Conservation (phyloP, 2,329 filamentous ascomycete species). For the Fusarium fracticaudum region DNA sequence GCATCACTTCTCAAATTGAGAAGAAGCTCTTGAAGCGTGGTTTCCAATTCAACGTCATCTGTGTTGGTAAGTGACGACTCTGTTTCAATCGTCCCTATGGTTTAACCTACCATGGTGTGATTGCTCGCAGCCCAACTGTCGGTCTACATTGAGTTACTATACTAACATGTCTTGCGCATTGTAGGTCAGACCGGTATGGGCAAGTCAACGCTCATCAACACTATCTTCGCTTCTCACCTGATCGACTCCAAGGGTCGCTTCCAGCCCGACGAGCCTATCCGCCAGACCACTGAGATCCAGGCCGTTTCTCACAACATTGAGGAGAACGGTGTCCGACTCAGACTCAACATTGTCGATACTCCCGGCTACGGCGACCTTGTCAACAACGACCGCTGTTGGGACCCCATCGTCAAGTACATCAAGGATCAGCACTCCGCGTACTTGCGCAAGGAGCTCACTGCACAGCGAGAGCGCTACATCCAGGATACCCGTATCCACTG, state of each 20-base stretch:
- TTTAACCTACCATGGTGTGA: conserved; percentile 26
- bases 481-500: conserved; percentile 99
- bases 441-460: conserved; percentile 98
- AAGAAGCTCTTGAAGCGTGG: conserved; percentile 99
- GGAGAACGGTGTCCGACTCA: conserved; percentile 97
- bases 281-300: conserved; percentile 97
- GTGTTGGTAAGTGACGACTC: conserved; percentile 80
- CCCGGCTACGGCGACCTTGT: conserved; percentile 98
- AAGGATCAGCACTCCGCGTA: conserved; percentile 99
- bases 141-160: conserved; percentile 6
- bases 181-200: conserved; percentile 96
- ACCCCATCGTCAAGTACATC: conserved; percentile 99
- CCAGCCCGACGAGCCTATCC: conserved; percentile 89
- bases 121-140: conserved; percentile 12
- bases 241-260: conserved; percentile 99
- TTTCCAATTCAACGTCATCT: conserved; percentile 99
- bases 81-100: conserved; percentile 14
- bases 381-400: conserved; percentile 99
- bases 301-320: conserved; percentile 98
- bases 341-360: conserved; percentile 98
- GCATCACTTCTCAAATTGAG: conserved; percentile 99
- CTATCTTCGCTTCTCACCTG: conserved; percentile 98
- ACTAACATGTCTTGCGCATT: conserved; percentile 28
- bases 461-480: conserved; percentile 98
- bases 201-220: conserved; percentile 99